phyloP scores from a whole-genome alignment of 306 rosid species.

The Dalbergia oliveri region DNA sequence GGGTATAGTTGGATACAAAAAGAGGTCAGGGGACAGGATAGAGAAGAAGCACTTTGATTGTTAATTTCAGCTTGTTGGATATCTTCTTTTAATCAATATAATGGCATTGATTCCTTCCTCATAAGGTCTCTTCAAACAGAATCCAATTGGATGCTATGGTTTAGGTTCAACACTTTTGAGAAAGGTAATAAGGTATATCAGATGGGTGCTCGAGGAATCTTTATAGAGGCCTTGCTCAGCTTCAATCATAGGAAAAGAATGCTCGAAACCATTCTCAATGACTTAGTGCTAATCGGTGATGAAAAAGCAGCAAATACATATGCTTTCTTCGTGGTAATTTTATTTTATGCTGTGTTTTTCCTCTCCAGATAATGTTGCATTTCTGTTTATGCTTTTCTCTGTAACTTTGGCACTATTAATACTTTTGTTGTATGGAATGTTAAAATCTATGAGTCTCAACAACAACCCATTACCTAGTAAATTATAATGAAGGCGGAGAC shows the following conservation, averaged over 20 bases:
- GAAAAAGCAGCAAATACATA: constrained; percentile 75
- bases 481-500: neutral
- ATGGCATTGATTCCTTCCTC: neutral
- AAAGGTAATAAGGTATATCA: constrained; percentile 61
- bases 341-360: neutral
- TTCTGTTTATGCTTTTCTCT: neutral
- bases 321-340: constrained; percentile 71
- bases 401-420: neutral
- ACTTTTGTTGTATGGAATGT: neutral
- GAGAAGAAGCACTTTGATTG: constrained; percentile 19
- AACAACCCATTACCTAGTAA: neutral
- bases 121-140: neutral
- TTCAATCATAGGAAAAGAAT: constrained; percentile 71
- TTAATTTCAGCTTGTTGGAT: constrained; percentile 15
- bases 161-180: neutral
- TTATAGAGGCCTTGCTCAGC: constrained; percentile 79
- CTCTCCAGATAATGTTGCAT: neutral
- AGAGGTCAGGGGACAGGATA: constrained; percentile 3
- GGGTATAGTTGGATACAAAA: constrained; percentile 69
- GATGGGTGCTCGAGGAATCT: constrained; percentile 74
- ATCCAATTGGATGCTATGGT: neutral
- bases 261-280: constrained; percentile 78
- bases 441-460: neutral
- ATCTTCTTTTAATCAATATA: constrained; percentile 3
- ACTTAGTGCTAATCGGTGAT: constrained; percentile 86